Conservation (phyloP, 2,329 filamentous ascomycete species). For the Niveomyces coronatus region DNA sequence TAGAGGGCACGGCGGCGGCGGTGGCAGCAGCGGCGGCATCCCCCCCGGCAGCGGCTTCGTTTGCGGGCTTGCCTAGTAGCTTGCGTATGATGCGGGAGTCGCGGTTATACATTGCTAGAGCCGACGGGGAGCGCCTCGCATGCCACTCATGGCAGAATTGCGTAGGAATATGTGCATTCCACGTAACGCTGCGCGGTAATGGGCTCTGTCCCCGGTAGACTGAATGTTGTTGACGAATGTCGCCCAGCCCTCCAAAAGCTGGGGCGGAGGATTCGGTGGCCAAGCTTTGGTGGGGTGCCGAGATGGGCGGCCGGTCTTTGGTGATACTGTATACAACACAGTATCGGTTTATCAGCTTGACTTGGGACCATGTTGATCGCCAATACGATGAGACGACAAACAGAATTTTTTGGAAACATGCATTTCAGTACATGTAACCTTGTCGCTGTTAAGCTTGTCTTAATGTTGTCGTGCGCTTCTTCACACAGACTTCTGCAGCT, state of each 20-base stretch:
- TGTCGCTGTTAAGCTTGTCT: too few relatives aligned
- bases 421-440: too few relatives aligned
- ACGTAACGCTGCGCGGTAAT: background rate
- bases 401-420: too few relatives aligned
- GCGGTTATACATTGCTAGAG: conserved; percentile 38
- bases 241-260: conserved; percentile 1
- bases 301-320: too few relatives aligned
- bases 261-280: conserved; percentile 1
- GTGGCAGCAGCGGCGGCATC: conserved; percentile 38
- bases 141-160: conserved; percentile 22
- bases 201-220: background rate
- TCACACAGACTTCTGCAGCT: too few relatives aligned
- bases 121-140: conserved; percentile 18
- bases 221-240: background rate
- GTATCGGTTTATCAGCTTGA: too few relatives aligned
- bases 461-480: too few relatives aligned
- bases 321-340: too few relatives aligned
- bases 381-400: too few relatives aligned
- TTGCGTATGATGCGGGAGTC: conserved; percentile 50
- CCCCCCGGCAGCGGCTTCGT: conserved; percentile 35
- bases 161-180: conserved; percentile 3
- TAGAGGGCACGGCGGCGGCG: conserved; percentile 23
- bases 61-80: conserved; percentile 44
- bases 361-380: too few relatives aligned
- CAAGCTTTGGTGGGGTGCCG: conserved; percentile 7